Conservation (phyloP, 345 rosid genomes). For the Pugionium cornutum region DNA sequence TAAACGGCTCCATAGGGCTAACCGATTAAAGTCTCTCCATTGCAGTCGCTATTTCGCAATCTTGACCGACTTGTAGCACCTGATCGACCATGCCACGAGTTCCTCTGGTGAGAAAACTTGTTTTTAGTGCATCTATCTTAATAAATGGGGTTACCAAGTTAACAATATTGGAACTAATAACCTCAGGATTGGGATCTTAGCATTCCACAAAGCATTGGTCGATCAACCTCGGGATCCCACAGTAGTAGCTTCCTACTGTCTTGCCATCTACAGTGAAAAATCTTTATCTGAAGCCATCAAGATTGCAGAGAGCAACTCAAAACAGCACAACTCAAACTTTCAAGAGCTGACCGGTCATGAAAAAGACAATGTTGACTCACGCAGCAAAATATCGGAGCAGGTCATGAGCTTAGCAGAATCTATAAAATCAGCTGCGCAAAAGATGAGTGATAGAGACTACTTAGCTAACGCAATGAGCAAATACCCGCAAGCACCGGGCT, state of each 20-base stretch:
- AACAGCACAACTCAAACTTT: conserved; percentile 44
- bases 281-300: conserved; percentile 47
- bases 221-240: conserved; percentile 60
- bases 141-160: neutral
- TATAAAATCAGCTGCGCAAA: conserved; percentile 32
- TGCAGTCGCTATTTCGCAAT: conserved; percentile 54
- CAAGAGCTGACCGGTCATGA: conserved; percentile 41
- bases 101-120: conserved; percentile 53
- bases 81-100: conserved; percentile 66
- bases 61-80: conserved; percentile 67
- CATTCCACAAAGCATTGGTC: conserved; percentile 64
- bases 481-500: conserved; percentile 42
- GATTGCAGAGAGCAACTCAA: conserved; percentile 50
- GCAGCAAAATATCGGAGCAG: conserved; percentile 40
- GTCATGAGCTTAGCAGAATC: conserved; percentile 52
- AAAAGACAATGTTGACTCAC: conserved; percentile 2
- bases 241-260: conserved; percentile 44
- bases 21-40: neutral
- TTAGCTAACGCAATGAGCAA: conserved; percentile 40
- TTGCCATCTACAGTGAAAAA: conserved; percentile 39
- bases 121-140: conserved; percentile 3
- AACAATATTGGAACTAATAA: conserved; percentile 5
- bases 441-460: conserved; percentile 36
- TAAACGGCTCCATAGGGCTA: conserved; percentile 2
- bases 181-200: conserved; percentile 65